phyloP scores from a whole-genome alignment of 805 yeast genomes.

The Komagataella pastoris region DNA sequence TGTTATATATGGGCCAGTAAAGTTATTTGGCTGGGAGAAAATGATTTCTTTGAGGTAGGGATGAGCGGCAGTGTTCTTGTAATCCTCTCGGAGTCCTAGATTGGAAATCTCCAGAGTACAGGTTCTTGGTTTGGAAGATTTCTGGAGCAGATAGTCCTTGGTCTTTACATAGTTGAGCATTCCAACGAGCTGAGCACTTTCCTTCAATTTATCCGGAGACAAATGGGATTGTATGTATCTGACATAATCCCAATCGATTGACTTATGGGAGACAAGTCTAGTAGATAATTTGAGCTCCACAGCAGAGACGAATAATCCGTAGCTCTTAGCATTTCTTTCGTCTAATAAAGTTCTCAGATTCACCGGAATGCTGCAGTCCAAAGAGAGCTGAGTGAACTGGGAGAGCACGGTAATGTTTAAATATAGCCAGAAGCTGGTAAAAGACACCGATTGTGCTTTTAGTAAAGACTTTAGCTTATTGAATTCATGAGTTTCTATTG shows the following conservation, averaged over 20 bases:
- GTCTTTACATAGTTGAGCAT: background rate
- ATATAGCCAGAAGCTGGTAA: background rate
- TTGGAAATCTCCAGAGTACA: background rate
- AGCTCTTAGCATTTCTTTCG: background rate
- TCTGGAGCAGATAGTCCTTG: background rate
- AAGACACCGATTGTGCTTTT: background rate
- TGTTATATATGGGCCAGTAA: background rate
- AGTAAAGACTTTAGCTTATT: background rate
- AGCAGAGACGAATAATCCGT: background rate
- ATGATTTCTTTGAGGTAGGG: background rate
- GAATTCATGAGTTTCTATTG: background rate
- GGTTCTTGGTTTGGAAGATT: background rate
- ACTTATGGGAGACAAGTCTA: background rate
- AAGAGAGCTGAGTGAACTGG: background rate
- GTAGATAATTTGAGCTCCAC: background rate
- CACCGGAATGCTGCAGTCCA: background rate
- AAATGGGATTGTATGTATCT: background rate
- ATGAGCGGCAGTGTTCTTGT: background rate
- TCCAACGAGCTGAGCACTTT: background rate
- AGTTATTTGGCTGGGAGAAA: background rate
- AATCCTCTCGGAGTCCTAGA: background rate
- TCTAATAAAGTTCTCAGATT: background rate
- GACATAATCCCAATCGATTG: background rate
- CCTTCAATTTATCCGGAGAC: background rate
- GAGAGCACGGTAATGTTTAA: background rate